Evolutionary conservation across 805 yeast genomes (phyloP).

Genomic region (Wickerhamomyces hampshirensis): DNA sequence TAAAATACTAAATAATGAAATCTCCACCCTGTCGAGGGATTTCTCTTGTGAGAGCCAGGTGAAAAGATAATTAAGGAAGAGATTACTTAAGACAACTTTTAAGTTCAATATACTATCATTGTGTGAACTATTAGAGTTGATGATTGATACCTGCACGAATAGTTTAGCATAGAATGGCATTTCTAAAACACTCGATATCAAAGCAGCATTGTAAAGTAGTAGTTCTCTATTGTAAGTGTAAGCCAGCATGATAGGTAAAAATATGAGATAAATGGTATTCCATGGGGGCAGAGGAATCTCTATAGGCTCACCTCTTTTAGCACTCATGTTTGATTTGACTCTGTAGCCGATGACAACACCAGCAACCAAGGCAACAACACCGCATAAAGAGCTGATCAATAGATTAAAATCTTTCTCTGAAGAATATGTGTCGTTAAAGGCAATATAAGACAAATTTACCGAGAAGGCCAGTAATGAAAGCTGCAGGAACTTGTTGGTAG

Average conservation of each 20-base stretch:
- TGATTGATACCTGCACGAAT: constrained; percentile 17
- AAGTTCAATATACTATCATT: constrained; percentile 11
- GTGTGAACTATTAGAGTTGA: constrained; percentile 21
- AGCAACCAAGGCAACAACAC: constrained; percentile 20
- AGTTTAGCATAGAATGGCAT: constrained; percentile 19
- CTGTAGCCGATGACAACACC: constrained; percentile 18
- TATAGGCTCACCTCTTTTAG: constrained; percentile 1
- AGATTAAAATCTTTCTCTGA: constrained; percentile 17
- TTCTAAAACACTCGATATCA: constrained; percentile 28
- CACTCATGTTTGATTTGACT: constrained; percentile 4
- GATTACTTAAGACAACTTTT: constrained; percentile 24
- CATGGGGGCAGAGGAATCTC: constrained; percentile 24
- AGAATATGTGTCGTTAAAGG: constrained; percentile 7
- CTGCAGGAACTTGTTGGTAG: constrained; percentile 24
- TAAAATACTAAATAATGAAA: constrained; percentile 32
- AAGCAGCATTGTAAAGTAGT: constrained; percentile 26
- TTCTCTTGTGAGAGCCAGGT: constrained; percentile 28
- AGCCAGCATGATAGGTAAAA: constrained; percentile 28
- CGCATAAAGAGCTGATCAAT: constrained; percentile 20
- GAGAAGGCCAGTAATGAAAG: constrained; percentile 22
- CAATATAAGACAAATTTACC: constrained; percentile 18
- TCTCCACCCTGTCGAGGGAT: constrained; percentile 34
- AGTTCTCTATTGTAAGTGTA: constrained; percentile 22
- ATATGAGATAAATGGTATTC: constrained; percentile 30
- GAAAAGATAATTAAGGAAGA: constrained; percentile 22